Base-by-base conservation (phyloP, 1,284 basidiomycete species). In the Ustilago shanxiensis region DNA sequence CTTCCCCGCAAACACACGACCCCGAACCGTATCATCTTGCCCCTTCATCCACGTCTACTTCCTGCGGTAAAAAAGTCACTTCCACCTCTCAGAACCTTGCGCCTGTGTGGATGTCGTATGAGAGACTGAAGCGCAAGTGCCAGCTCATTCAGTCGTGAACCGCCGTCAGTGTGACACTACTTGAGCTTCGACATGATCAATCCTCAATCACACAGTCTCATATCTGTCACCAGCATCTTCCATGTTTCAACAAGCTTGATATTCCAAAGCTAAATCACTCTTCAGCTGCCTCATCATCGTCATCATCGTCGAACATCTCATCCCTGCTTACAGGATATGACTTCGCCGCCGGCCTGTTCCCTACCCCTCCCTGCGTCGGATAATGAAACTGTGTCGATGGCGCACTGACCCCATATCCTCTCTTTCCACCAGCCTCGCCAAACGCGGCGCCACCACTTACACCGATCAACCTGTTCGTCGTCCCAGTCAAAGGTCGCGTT, bases 301-400 rank as follows among this genome's bases (percentile, higher is more conserved):
- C 60, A 18, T 60, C 66, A 16, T 58, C 60, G 31, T 65, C 61
- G 28, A 58, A 58, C 62, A 68, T 18, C 39, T 66, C 67, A 29
- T 75, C 72, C 35, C 64, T 41, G 11, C 63, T 65, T 16, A 51
- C 61, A 2, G 73, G 73, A 41, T 67, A 53, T 31, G 72, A 64
- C 20, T 58, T 62, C 3, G 64, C 56, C 8, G 44, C 50, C 2
- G 22, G 24, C 37, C 39, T 57, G 18, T n/a, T 29, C 13, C 22
- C 14, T 44, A 22, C 20, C 33, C 14, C 24, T 33, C 49, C 14
- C n/a, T 11, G 63, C 14, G 11, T 50, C 45, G 66, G 72, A 52
- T 68, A 71, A 41, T 76, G 63, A 22, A 76, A 71, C 20, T 76
- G 73, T 14, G 64, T 59, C 2, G 57, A 64, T 0, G 73, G 68